phyloP scores from a whole-genome alignment of 1,284 basidiomycete genomes.

The Xanthoconium separans region DNA sequence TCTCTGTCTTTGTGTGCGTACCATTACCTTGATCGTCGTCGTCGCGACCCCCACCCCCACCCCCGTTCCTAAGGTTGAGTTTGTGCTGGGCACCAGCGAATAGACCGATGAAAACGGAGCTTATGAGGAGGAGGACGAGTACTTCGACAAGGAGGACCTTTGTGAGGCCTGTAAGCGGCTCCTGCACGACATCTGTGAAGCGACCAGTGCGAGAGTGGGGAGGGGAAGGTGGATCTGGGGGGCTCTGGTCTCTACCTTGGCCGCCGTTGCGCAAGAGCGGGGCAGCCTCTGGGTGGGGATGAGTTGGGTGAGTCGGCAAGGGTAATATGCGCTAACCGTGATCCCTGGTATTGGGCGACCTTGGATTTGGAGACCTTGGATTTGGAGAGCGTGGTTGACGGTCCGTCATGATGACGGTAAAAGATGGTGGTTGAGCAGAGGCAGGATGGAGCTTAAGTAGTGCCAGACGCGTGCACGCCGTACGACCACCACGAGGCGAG shows the following conservation, averaged over 20 bases:
- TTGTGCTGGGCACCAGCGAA: conserved; percentile 86
- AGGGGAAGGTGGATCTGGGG: conserved; percentile 19
- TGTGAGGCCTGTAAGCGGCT: conserved; percentile 82
- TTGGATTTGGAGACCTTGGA: conserved; percentile 32
- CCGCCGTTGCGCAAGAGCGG: conserved; percentile 51
- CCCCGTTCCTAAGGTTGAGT: conserved; percentile 52
- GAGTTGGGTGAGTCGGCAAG: conserved; percentile 5
- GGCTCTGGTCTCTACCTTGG: conserved; percentile 36
- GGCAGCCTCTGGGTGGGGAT: conserved; percentile 45
- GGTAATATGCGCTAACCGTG: conserved; percentile 35
- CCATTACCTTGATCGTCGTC: conserved; percentile 34
- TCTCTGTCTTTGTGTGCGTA: conserved; percentile 36
- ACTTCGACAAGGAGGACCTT: conserved; percentile 77
- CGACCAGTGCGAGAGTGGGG: conserved; percentile 47
- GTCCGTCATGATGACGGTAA: conserved; percentile 38
- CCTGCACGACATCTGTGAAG: conserved; percentile 57
- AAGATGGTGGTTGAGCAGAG: conserved; percentile 8
- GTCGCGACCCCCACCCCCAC: conserved; percentile 31
- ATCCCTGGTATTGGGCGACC: conserved; percentile 39
- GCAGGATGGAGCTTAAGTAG: conserved; percentile 30
- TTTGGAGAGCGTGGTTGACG: conserved; percentile 34
- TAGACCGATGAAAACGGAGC: conserved; percentile 87
- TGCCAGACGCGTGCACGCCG: conserved; percentile 29
- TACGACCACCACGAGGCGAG: conserved; percentile 29
- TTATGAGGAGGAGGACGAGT: conserved; percentile 78